Evolutionary conservation across 2,329 filamentous ascomycete species (phyloP), one percentile per base, ranked within the genome.

Genomic region (Clarireedia monteithiana): DNA sequence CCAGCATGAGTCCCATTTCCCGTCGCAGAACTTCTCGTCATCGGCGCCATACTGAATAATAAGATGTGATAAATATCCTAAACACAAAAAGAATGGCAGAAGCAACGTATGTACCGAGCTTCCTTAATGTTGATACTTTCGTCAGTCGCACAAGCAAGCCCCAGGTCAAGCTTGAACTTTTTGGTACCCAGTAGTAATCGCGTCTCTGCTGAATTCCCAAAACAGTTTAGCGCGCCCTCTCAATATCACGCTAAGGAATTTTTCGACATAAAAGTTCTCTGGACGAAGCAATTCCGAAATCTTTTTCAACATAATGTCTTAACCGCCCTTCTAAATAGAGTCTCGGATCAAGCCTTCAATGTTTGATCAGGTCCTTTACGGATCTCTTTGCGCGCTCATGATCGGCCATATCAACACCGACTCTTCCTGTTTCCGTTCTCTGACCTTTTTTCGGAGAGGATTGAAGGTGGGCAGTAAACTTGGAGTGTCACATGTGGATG

Each of bases 341-440:
- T 99, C 94, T 95, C 92, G 91, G 88, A 88, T 84, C 84, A 88
- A 84, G 88, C 83, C 73, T 71, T 91, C 89, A 89, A 81, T 97
- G 82, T 88, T 90, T 91, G 84, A 88, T 89, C 88, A 95, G 89
- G 82, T 86, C 82, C 84, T 79, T 73, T 73, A 45, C 30, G 78
- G 86, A 78, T 81, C 88, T 91, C 87, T 62, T 77, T 77, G 89
- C 91, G 92, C 89, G 94, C 94, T 99, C 91, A 91, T 85, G 89
- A 91, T 88, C 80, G 88, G 88, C 92, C 87, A 89, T 95, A 89
- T 88, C 71, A 77, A 82, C 77, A 77, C 73, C 74, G 77, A 79
- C 84, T 82, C 83, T 87, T 81, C 81, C 82, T 85, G 77, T 81
- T 77, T 74, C 78, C 78, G 84, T 88, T 85, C 74, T 83, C 85